Conservation (phyloP, 2,329 filamentous ascomycete genomes). For the Colletotrichum coccodes region DNA sequence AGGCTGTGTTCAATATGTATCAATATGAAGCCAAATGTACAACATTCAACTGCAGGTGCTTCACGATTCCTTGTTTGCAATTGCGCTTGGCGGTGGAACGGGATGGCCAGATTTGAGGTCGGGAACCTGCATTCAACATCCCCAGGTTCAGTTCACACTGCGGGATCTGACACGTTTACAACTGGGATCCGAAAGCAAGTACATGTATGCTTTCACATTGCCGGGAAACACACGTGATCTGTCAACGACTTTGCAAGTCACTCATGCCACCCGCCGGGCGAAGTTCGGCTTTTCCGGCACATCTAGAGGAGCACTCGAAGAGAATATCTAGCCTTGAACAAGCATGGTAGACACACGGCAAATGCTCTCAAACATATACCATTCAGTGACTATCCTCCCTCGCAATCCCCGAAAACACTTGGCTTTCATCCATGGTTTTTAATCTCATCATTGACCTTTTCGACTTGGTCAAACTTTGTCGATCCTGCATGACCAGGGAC, state of each 20-base stretch:
- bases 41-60: neutral
- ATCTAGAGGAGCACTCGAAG: neutral
- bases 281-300: neutral
- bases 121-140: neutral
- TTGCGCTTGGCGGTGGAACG: neutral
- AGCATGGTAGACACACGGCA: too few species aligned
- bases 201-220: neutral
- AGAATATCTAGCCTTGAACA: too few species aligned
- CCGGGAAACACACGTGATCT: neutral
- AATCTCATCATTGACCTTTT: neutral
- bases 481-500: neutral
- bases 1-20: constrained; percentile 23
- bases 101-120: neutral
- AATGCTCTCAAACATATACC: neutral
- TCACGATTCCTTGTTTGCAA: neutral
- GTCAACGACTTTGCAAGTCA: neutral
- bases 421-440: neutral
- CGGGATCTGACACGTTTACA: too few species aligned
- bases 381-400: neutral
- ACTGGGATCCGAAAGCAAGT: too few species aligned
- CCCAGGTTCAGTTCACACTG: too few species aligned
- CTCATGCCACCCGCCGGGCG: neutral
- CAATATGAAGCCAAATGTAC: constrained; percentile 29
- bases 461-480: neutral
- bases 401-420: neutral